These are phyloP conservation scores for Raddia guianensis DNA, from an alignment of 176 grass and related monocot species.

Conservation along the genomic window DNA sequence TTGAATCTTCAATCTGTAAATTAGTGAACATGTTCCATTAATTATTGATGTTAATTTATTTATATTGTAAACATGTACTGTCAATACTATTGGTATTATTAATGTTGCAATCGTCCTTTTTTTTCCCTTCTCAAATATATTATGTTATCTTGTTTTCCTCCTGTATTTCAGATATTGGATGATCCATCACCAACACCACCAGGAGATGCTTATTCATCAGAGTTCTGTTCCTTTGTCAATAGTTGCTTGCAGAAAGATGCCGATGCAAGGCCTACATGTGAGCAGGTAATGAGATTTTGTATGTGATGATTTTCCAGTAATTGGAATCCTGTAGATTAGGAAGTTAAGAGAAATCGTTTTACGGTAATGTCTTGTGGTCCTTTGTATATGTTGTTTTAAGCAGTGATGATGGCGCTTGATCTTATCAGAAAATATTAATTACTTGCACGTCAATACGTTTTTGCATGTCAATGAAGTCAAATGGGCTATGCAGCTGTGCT, in stretches of 20 bases:
- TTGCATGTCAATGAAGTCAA: conserved; percentile 13
- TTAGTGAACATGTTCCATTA: background rate
- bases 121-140: conserved; percentile 25
- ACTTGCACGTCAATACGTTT: background rate
- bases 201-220: conserved; percentile 66
- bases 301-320: conserved; percentile 29
- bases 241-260: conserved; percentile 89
- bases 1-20: background rate
- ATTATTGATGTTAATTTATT: too few species aligned
- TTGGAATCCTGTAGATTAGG: conserved; percentile 23
- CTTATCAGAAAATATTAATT: conserved; percentile 9
- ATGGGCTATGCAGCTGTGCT: conserved; percentile 7
- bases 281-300: conserved; percentile 48
- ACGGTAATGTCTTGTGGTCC: background rate
- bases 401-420: conserved; percentile 11
- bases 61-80: background rate
- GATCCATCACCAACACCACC: conserved; percentile 84
- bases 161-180: conserved; percentile 71
- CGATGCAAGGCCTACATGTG: conserved; percentile 72
- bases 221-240: conserved; percentile 92
- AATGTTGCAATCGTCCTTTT: background rate
- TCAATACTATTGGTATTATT: background rate
- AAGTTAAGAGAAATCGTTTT: conserved; percentile 20
- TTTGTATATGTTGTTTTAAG: conserved; percentile 6
- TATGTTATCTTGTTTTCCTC: conserved; percentile 24